These are phyloP conservation scores for Epichloe elymi DNA, from an alignment of 2,329 filamentous ascomycete genomes.

Conservation along the genomic window DNA sequence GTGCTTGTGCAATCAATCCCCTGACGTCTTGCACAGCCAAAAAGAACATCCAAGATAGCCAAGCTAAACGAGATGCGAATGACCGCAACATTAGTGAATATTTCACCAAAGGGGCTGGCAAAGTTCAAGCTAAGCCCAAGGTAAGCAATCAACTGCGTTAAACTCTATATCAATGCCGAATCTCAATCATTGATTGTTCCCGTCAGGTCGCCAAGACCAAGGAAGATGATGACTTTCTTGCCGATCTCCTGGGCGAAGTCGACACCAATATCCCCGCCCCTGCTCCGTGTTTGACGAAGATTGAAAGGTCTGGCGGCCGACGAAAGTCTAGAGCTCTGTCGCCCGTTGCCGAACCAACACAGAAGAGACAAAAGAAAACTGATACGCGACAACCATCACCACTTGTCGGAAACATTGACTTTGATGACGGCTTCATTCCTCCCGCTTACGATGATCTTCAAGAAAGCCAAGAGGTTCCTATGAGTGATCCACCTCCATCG, in stretches of 20 bases:
- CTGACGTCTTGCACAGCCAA: slow-evolving; percentile 44
- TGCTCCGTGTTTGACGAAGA: slow-evolving; percentile 43
- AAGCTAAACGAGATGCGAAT: slow-evolving; percentile 71
- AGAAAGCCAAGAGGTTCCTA: slow-evolving; percentile 41
- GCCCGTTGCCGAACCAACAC: slow-evolving; percentile 44
- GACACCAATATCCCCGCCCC: slow-evolving; percentile 54
- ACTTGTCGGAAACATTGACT: slow-evolving; percentile 27
- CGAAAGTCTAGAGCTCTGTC: slow-evolving; percentile 72
- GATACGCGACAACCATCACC: slow-evolving; percentile 35
- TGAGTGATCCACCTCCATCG: slow-evolving; percentile 77
- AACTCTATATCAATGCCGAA: neutral
- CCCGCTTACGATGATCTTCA: slow-evolving; percentile 53
- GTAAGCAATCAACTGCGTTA: slow-evolving; percentile 28
- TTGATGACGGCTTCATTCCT: slow-evolving; percentile 44
- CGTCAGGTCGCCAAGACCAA: slow-evolving; percentile 60
- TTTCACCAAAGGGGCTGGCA: slow-evolving; percentile 64
- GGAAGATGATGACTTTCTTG: slow-evolving; percentile 80
- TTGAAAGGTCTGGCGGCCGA: slow-evolving; percentile 60
- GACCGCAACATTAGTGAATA: slow-evolving; percentile 91
- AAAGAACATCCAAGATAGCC: slow-evolving; percentile 76
- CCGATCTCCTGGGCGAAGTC: slow-evolving; percentile 73
- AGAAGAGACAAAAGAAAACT: slow-evolving; percentile 45
- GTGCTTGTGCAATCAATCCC: neutral
- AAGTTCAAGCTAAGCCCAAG: slow-evolving; percentile 65
- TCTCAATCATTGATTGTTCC: slow-evolving; percentile 1